These are phyloP conservation scores for Grosmannia penicillata DNA, from an alignment of 2,329 filamentous ascomycete genomes.

Conservation along the genomic window DNA sequence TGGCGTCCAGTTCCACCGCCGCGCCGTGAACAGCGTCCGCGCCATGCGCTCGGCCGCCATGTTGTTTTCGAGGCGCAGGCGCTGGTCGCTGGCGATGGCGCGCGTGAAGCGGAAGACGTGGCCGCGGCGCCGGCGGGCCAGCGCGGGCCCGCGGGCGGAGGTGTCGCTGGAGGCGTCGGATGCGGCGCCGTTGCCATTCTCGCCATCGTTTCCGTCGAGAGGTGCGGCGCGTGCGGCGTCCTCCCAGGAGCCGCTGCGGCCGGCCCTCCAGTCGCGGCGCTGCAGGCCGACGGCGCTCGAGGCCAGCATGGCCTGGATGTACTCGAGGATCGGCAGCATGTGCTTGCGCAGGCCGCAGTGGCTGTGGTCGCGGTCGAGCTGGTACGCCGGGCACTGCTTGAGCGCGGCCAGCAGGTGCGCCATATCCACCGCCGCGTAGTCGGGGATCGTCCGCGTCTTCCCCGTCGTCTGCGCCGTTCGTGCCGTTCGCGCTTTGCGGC, in stretches of 20 bases:
- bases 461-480: slow-evolving; percentile 17
- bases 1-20: slow-evolving; percentile 45
- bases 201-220: slow-evolving; percentile 1
- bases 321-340: slow-evolving; percentile 50
- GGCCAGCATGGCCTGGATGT: slow-evolving; percentile 42
- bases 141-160: slow-evolving; percentile 8
- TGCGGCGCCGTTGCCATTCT: background rate
- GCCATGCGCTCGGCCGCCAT: slow-evolving; percentile 37
- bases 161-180: background rate
- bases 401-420: slow-evolving; percentile 44
- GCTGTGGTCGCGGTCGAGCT: slow-evolving; percentile 57
- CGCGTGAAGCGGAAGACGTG: slow-evolving; percentile 34
- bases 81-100: slow-evolving; percentile 32
- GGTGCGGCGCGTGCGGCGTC: background rate
- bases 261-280: slow-evolving; percentile 30
- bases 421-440: slow-evolving; percentile 32
- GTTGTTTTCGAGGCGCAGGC: slow-evolving; percentile 31
- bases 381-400: slow-evolving; percentile 54
- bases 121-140: slow-evolving; percentile 2
- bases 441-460: background rate
- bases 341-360: slow-evolving; percentile 58
- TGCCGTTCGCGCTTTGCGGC: slow-evolving; percentile 29
- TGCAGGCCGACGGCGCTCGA: slow-evolving; percentile 28
- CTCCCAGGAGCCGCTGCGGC: background rate
- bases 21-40: slow-evolving; percentile 37